phyloP scores from a whole-genome alignment of 1,139 yeast genomes.

The Lodderomyces orthopsilosis region DNA sequence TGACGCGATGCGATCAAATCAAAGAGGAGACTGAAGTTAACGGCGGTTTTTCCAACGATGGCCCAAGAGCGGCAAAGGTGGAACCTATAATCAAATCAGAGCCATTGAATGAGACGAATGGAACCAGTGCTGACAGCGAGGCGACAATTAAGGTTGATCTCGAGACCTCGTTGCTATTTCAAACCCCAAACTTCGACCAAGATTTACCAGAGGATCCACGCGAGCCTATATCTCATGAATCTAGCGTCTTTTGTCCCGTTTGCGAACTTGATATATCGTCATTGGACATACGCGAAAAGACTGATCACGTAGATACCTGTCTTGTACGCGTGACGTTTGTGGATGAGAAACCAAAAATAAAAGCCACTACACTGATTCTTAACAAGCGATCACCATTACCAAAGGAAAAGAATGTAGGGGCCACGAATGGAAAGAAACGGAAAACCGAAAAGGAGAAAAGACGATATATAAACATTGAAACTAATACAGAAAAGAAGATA shows the following conservation, averaged over 20 bases:
- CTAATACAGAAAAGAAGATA: constrained; percentile 8
- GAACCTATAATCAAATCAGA: neutral
- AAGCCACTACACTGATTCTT: constrained; percentile 5
- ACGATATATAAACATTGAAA: constrained; percentile 15
- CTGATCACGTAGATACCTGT: constrained; percentile 61
- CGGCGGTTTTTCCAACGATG: neutral
- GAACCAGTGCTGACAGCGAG: neutral
- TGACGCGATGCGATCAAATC: neutral
- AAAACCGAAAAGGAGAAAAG: constrained; percentile 17
- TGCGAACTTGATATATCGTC: constrained; percentile 15
- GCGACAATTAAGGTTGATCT: neutral
- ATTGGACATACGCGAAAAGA: constrained; percentile 36
- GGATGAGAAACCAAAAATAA: constrained; percentile 6
- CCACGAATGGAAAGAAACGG: constrained; percentile 16
- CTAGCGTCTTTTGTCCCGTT: constrained; percentile 18
- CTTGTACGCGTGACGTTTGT: constrained; percentile 20
- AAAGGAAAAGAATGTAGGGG: constrained; percentile 1
- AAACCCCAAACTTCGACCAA: neutral
- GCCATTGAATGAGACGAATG: neutral
- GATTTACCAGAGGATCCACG: neutral
- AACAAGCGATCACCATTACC: constrained; percentile 2
- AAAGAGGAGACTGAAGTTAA: neutral
- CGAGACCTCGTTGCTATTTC: neutral
- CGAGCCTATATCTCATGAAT: neutral
- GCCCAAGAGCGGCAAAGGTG: neutral